Percentiles rank a stretch among this genome's conserved stretches.
These are phyloP conservation scores for Nannizziopsis arthrosporioides DNA, from an alignment of 2,329 filamentous ascomycete species.

Conservation along the genomic window DNA sequence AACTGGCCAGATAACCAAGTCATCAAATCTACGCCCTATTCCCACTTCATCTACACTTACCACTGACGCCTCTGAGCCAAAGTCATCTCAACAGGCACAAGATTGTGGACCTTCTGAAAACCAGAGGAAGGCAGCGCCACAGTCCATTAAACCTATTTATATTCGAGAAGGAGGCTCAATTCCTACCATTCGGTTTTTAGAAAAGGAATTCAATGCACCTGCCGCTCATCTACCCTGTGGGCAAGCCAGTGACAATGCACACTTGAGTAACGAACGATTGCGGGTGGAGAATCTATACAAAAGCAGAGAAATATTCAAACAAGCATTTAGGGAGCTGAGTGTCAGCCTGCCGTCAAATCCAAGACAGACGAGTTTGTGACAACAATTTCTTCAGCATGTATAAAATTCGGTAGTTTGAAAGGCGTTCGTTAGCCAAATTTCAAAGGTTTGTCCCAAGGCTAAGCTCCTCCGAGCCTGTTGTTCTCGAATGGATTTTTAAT, in stretches of 20 bases:
- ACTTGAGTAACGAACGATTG: slow-evolving; percentile 91
- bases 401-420: no score
- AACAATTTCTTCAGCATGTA: not conserved
- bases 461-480: no score
- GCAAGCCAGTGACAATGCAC: slow-evolving; percentile 84
- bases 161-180: slow-evolving; percentile 95
- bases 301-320: slow-evolving; percentile 79
- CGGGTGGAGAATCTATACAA: slow-evolving; percentile 78
- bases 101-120: slow-evolving; percentile 11
- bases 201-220: slow-evolving; percentile 84
- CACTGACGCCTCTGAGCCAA: slow-evolving; percentile 4
- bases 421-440: no score
- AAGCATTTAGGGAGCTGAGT: slow-evolving; percentile 62
- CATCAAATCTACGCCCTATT: slow-evolving; percentile 1
- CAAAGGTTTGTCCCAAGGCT: no score
- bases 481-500: no score
- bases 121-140: slow-evolving; percentile 12
- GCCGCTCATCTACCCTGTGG: slow-evolving; percentile 90
- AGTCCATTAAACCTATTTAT: slow-evolving; percentile 53
- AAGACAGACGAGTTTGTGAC: not conserved
- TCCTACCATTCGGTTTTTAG: slow-evolving; percentile 82
- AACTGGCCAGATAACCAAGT: slow-evolving; percentile 2
- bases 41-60: slow-evolving; percentile 13
- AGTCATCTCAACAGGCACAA: slow-evolving; percentile 6
- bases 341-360: not conserved